Percentiles rank a stretch among this genome's conserved stretches.
These are phyloP conservation scores for Piromyces sp. DNA, from an alignment of 192 early-diverging fungal species.

Conservation along the genomic window DNA sequence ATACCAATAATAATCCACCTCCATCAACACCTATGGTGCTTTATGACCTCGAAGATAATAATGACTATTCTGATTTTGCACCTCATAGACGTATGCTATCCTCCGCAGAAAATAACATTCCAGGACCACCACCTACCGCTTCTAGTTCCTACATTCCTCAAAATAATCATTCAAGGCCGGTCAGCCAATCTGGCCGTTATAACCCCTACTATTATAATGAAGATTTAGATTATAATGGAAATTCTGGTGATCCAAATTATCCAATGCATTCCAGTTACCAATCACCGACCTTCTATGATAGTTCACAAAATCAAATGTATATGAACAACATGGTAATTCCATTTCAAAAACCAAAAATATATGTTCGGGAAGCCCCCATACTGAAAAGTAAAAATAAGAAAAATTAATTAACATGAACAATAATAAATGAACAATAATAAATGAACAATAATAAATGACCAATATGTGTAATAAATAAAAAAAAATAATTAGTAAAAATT, in stretches of 20 bases:
- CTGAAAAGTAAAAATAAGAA: too few relatives aligned
- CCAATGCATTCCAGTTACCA: background rate
- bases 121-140: background rate
- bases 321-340: background rate
- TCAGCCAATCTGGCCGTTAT: background rate
- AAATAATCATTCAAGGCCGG: background rate
- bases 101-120: background rate
- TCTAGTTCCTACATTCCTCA: background rate
- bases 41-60: background rate
- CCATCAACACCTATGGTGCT: too few relatives aligned
- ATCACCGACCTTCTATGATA: background rate
- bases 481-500: too few relatives aligned
- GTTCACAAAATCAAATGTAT: background rate
- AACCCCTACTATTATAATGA: background rate
- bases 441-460: too few relatives aligned
- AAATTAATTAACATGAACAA: too few relatives aligned
- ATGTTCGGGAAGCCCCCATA: background rate
- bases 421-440: too few relatives aligned
- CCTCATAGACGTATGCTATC: background rate
- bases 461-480: too few relatives aligned
- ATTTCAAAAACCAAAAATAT: background rate
- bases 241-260: background rate
- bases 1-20: too few relatives aligned
- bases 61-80: background rate
- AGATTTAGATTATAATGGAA: background rate